phyloP scores from a whole-genome alignment of 768 basidiomycete species.

The Mycena venus region DNA sequence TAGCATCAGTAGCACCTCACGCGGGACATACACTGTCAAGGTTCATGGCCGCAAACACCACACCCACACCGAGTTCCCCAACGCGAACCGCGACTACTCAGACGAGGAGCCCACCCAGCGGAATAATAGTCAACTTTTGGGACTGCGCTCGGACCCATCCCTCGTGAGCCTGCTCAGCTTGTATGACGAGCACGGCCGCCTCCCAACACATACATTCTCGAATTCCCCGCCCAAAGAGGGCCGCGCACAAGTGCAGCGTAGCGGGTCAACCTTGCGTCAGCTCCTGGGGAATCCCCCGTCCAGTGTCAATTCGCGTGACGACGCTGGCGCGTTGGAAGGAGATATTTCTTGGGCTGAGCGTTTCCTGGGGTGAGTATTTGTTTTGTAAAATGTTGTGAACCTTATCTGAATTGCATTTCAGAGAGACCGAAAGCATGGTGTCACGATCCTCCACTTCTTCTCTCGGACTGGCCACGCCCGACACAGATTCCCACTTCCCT shows the following conservation, averaged over 20 bases:
- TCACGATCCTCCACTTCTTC: conserved; percentile 62
- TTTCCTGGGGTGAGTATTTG: conserved; percentile 68
- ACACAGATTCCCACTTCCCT: conserved; percentile 55
- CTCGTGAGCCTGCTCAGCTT: conserved; percentile 80
- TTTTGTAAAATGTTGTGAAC: background rate
- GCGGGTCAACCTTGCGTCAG: conserved; percentile 81
- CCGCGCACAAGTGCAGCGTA: conserved; percentile 68
- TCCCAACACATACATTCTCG: conserved; percentile 74
- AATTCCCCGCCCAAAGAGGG: conserved; percentile 66
- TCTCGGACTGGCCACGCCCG: conserved; percentile 65
- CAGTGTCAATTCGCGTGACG: conserved; percentile 44
- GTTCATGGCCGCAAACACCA: conserved; percentile 73
- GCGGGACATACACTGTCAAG: conserved; percentile 81
- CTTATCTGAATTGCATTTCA: conserved; percentile 33
- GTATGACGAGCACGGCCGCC: conserved; percentile 80
- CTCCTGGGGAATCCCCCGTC: conserved; percentile 69
- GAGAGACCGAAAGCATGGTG: conserved; percentile 58
- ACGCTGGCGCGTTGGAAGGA: conserved; percentile 64
- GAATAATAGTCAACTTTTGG: conserved; percentile 64
- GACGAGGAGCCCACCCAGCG: conserved; percentile 52
- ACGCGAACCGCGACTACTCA: conserved; percentile 62
- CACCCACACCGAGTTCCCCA: conserved; percentile 74
- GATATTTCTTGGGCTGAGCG: conserved; percentile 91
- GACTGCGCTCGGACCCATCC: conserved; percentile 82
- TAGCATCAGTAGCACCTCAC: conserved; percentile 54